Percentiles rank a stretch among this genome's conserved stretches.
Evolutionary conservation across 1,139 yeast genomes (phyloP).

Genomic region (Scheffersomyces cryptocercus): DNA sequence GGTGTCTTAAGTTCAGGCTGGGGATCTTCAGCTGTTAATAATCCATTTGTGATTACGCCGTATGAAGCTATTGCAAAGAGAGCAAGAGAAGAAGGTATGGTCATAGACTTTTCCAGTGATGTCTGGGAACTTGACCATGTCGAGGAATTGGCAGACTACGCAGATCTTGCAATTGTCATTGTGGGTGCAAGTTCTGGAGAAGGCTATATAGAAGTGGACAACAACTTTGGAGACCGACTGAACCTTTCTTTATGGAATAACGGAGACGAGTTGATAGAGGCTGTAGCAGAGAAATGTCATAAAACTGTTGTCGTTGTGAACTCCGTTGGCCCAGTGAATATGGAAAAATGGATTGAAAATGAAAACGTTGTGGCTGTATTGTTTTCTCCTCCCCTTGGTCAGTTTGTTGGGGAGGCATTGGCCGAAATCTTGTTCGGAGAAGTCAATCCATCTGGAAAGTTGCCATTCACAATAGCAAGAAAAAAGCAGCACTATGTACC

Average conservation of each 20-base stretch:
- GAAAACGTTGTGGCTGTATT: conserved; percentile 60
- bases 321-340: conserved; percentile 59
- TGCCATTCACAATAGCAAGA: conserved; percentile 64
- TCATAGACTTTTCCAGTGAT: conserved; percentile 44
- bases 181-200: conserved; percentile 60
- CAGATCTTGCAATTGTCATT: conserved; percentile 54
- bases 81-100: conserved; percentile 45
- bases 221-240: conserved; percentile 60
- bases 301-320: conserved; percentile 60
- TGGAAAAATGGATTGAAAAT: conserved; percentile 60
- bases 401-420: conserved; percentile 45
- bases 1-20: conserved; percentile 23
- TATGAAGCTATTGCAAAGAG: conserved; percentile 49
- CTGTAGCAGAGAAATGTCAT: conserved; percentile 47
- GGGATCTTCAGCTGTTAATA: conserved; percentile 52
- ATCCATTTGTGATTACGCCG: conserved; percentile 58
- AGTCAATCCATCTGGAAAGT: conserved; percentile 59
- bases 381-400: conserved; percentile 60
- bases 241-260: conserved; percentile 61
- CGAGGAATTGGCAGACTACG: conserved; percentile 47
- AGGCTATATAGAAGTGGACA: conserved; percentile 58
- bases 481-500: conserved; percentile 56
- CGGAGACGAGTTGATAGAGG: conserved; percentile 55
- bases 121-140: conserved; percentile 46
- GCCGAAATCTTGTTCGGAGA: conserved; percentile 56